Conservation (phyloP, 805 yeast genomes). For the Wickerhamomyces kurtzmanii region DNA sequence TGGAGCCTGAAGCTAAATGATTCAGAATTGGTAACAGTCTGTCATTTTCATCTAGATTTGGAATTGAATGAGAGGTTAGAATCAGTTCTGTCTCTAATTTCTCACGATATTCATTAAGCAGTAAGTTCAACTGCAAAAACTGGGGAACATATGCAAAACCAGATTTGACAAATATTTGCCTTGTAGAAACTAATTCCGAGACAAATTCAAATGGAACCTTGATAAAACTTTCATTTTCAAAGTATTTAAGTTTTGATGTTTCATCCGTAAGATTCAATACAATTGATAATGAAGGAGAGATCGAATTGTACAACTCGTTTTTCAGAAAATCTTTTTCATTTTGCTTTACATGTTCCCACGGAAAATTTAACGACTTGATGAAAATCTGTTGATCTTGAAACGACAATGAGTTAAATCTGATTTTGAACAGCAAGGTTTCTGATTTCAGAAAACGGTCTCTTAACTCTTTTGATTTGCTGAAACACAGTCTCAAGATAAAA, state of each 20-base stretch:
- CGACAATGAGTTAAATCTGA: constrained; percentile 59
- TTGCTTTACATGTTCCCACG: constrained; percentile 58
- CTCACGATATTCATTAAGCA: constrained; percentile 58
- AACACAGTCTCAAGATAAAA: constrained; percentile 78
- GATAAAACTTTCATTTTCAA: constrained; percentile 57
- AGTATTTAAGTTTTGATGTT: constrained; percentile 27
- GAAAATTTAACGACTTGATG: constrained; percentile 52
- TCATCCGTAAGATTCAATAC: constrained; percentile 35
- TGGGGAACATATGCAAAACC: constrained; percentile 87
- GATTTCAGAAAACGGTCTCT: constrained; percentile 70
- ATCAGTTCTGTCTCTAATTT: constrained; percentile 42
- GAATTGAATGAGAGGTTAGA: constrained; percentile 66
- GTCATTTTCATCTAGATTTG: constrained; percentile 86
- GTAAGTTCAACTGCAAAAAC: constrained; percentile 61
- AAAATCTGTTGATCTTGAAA: constrained; percentile 62
- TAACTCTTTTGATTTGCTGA: constrained; percentile 79
- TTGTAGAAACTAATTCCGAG: constrained; percentile 61
- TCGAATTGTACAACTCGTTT: constrained; percentile 43
- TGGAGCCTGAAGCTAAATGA: constrained; percentile 67
- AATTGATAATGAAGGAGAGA: constrained; percentile 28
- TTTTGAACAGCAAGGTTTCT: constrained; percentile 64
- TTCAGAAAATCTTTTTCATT: constrained; percentile 48
- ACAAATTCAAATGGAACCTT: constrained; percentile 86
- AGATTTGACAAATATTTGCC: constrained; percentile 52
- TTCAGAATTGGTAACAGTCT: constrained; percentile 76